These are phyloP conservation scores for Xerocomus brunneocitrinus DNA, from an alignment of 768 basidiomycete genomes.

Conservation along the genomic window DNA sequence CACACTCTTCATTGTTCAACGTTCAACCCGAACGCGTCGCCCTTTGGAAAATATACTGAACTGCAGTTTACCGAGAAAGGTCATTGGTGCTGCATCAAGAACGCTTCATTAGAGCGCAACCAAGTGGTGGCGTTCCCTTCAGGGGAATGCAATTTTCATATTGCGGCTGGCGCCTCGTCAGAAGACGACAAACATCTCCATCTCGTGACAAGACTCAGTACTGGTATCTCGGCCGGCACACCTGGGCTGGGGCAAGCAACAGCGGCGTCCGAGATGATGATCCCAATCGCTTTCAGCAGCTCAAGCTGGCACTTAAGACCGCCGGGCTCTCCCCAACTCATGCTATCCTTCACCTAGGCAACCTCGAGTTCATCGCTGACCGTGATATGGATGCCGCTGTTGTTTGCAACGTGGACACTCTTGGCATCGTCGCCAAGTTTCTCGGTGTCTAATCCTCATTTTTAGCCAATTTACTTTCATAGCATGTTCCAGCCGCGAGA, in stretches of 20 bases:
- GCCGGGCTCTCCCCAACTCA: too few species aligned
- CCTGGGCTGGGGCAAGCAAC: slow-evolving; percentile 39
- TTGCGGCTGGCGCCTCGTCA: slow-evolving; percentile 80
- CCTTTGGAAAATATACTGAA: slow-evolving; percentile 80
- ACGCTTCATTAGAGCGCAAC: slow-evolving; percentile 93
- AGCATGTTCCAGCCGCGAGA: too few species aligned
- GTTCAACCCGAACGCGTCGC: slow-evolving; percentile 92
- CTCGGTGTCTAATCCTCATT: slow-evolving; percentile 72
- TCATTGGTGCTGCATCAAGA: slow-evolving; percentile 78
- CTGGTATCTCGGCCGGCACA: slow-evolving; percentile 79
- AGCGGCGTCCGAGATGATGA: slow-evolving; percentile 69
- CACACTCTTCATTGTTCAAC: slow-evolving; percentile 41
- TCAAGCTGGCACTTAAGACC: slow-evolving; percentile 57
- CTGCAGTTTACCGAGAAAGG: slow-evolving; percentile 63
- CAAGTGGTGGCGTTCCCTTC: slow-evolving; percentile 84
- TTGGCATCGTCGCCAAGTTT: slow-evolving; percentile 84
- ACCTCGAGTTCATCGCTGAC: slow-evolving; percentile 46
- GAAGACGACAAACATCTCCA: slow-evolving; percentile 90
- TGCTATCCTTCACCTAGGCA: too few species aligned
- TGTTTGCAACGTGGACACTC: slow-evolving; percentile 77
- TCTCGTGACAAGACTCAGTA: slow-evolving; percentile 76
- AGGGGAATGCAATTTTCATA: slow-evolving; percentile 95
- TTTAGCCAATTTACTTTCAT: slow-evolving; percentile 37
- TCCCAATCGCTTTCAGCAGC: slow-evolving; percentile 80
- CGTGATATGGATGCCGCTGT: slow-evolving; percentile 92